These are phyloP conservation scores for Oryza coarctata DNA, from an alignment of 176 grass and related monocot species.

Conservation along the genomic window DNA sequence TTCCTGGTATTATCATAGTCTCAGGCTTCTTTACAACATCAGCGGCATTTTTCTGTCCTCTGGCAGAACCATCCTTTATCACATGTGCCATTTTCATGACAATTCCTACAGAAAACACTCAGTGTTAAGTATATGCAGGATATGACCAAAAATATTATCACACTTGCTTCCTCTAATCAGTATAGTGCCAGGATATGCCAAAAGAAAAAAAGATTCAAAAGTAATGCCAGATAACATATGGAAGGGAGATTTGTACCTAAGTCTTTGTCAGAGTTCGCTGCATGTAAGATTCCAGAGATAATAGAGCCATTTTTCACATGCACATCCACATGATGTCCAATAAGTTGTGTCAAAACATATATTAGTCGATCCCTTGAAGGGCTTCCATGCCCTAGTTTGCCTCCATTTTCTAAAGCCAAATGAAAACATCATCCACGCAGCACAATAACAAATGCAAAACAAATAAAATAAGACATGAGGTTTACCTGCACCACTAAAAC, in stretches of 20 bases:
- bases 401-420: slow-evolving; percentile 56
- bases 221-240: background rate
- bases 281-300: slow-evolving; percentile 95
- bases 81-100: slow-evolving; percentile 94
- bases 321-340: slow-evolving; percentile 79
- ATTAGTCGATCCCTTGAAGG: slow-evolving; percentile 73
- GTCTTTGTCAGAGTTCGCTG: slow-evolving; percentile 84
- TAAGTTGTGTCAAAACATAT: slow-evolving; percentile 72
- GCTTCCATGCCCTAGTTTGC: slow-evolving; percentile 47
- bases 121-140: slow-evolving; percentile 27
- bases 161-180: background rate
- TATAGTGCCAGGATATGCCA: background rate
- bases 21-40: slow-evolving; percentile 69
- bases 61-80: slow-evolving; percentile 61
- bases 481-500: slow-evolving; percentile 46
- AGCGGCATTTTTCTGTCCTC: slow-evolving; percentile 47
- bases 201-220: slow-evolving; percentile 5
- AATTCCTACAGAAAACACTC: slow-evolving; percentile 54
- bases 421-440: slow-evolving; percentile 38
- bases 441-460: background rate
- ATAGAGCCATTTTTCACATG: slow-evolving; percentile 95
- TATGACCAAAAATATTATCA: slow-evolving; percentile 11
- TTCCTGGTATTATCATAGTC: slow-evolving; percentile 82
- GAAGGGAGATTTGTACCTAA: slow-evolving; percentile 55
- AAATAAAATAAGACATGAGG: slow-evolving; percentile 6